Base-by-base conservation (phyloP, 352 stramenopile genomes). In the Pythium rhizo-oryzae region DNA sequence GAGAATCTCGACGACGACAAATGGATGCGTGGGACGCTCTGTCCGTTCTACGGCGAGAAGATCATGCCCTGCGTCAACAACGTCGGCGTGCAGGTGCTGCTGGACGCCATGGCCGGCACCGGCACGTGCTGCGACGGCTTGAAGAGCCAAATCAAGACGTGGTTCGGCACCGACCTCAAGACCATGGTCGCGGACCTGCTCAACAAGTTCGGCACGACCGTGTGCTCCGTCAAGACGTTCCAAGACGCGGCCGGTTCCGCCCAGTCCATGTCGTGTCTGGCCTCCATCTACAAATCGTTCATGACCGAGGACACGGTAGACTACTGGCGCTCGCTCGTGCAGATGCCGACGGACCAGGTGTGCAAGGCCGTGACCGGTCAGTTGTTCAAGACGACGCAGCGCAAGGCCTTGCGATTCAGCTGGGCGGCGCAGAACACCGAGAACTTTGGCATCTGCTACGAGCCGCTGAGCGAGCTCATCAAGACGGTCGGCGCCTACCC, bases 301-400 rank as follows among this genome's bases (percentile, higher is more conserved):
- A 47, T 28, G 18, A 66, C 51, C 1, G 33, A 71, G 8, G 49
- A 69, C 13, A 39, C 59, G 2, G 54, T 16, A 0, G 18, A 37
- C 8, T 58, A 74, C 25, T 50, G 77, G 60, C 15, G 70, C 1
- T 43, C 61, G 18, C 47, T 80, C 7, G 24, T 67, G 4, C 72
- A 87, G 49, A 76, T 90, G 41, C 75, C 82, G 1, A 87, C 82
- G 30, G 64, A 78, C 33, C 74, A 81, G 53, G 82, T 79, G 44
- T 90, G 80, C 70, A 67, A 71, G n/a, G 72, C 77, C 4, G 76
- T 85, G 41, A 69, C 46, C 0, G 80, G 72, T 21, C 70, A 75
- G 21, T 15, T 54, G 1, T 87, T 89, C 72, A 78, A 62, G 39
- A 81, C 69, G 37, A 82, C 82, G 4, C 60, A 67, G 4, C 23